phyloP scores from a whole-genome alignment of 2,329 filamentous ascomycete species.

The Sclerotinia nivalis region DNA sequence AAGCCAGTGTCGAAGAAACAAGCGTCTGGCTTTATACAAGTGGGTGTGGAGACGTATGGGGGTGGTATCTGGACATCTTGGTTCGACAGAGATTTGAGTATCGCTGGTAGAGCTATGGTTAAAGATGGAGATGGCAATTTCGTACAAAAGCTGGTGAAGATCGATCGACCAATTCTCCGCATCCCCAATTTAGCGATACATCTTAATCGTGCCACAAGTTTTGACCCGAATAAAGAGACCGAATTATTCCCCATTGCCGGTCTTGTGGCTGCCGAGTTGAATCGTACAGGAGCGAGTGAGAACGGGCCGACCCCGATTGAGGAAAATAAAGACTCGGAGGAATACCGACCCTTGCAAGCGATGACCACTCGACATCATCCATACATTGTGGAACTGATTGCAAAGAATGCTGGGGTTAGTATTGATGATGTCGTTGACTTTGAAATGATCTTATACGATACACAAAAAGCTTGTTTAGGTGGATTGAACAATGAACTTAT shows the following conservation, averaged over 20 bases:
- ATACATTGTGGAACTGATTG: conserved; percentile 81
- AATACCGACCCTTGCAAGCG: conserved; percentile 73
- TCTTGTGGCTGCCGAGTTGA: conserved; percentile 83
- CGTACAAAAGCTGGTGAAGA: conserved; percentile 81
- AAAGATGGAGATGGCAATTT: conserved; percentile 72
- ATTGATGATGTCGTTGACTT: conserved; percentile 82
- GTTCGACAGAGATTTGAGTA: conserved; percentile 93
- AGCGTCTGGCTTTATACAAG: conserved; percentile 84
- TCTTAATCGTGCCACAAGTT: conserved; percentile 80
- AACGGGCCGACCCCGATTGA: conserved; percentile 35
- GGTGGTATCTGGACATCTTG: conserved; percentile 97
- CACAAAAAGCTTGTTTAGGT: conserved; percentile 84
- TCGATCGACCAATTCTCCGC: conserved; percentile 85
- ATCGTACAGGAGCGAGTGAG: conserved; percentile 62
- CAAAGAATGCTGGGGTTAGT: conserved; percentile 70
- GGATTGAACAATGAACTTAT: conserved; percentile 93
- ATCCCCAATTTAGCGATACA: conserved; percentile 95
- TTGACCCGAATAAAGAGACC: conserved; percentile 95
- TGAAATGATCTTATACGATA: conserved; percentile 95
- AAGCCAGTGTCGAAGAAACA: conserved; percentile 94
- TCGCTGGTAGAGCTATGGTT: conserved; percentile 86
- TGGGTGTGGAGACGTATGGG: conserved; percentile 95
- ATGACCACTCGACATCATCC: conserved; percentile 86
- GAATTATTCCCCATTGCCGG: conserved; percentile 94
- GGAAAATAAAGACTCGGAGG: conserved; percentile 41